A percentile compares a stretch with the other conserved stretches of the same genome.
Evolutionary conservation across 345 rosid species (phyloP).

Genomic region (Pelargonium nanum): DNA sequence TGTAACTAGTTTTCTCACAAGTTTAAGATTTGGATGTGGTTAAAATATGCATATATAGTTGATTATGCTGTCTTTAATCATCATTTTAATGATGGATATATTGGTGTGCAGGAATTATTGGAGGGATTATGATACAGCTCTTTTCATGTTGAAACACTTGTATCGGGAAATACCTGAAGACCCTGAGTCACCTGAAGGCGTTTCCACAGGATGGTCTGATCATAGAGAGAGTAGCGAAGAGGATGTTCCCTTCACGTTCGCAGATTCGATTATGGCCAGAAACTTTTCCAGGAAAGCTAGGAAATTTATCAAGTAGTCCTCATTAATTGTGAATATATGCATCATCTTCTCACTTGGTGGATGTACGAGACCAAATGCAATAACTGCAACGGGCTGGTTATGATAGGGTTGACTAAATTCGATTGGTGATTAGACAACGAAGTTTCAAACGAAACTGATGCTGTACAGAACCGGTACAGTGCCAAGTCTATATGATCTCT

Average conservation of each 20-base stretch:
- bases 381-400: too few species aligned
- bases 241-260: conserved; percentile 77
- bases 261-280: conserved; percentile 30
- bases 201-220: conserved; percentile 35
- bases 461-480: too few species aligned
- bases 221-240: conserved; percentile 39
- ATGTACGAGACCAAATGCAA: too few species aligned
- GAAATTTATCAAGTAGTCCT: conserved; percentile 19
- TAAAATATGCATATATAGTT: too few species aligned
- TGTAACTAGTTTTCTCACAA: too few species aligned
- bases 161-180: conserved; percentile 68
- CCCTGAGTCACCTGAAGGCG: conserved; percentile 19
- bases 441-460: too few species aligned
- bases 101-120: conserved; percentile 59
- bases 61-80: conserved; percentile 80
- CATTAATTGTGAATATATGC: too few species aligned
- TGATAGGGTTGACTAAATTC: too few species aligned
- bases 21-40: too few species aligned
- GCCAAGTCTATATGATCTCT: too few species aligned
- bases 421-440: too few species aligned
- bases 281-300: conserved; percentile 56
- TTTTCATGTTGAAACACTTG: conserved; percentile 79
- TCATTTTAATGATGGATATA: conserved; percentile 1
- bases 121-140: conserved; percentile 88
- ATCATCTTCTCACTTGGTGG: too few species aligned